A percentile compares a stretch with the other conserved stretches of the same genome.
Evolutionary conservation across 2,329 filamentous ascomycete species (phyloP).

Genomic region (Alternaria rosae): DNA sequence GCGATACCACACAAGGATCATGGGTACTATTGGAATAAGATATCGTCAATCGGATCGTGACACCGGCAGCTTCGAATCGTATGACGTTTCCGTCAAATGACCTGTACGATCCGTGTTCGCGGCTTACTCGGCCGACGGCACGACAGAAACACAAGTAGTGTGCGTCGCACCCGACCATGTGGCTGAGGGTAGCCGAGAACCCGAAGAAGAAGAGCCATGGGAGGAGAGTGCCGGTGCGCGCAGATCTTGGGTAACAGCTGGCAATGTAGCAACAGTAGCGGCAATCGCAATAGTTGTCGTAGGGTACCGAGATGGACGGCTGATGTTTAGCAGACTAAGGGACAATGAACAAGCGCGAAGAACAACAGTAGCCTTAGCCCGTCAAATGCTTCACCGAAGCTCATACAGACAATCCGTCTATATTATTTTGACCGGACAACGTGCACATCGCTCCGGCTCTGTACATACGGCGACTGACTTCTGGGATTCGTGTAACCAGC

Average conservation of each 20-base stretch:
- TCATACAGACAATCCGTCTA: neutral
- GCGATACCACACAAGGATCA: neutral
- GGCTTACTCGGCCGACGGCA: neutral
- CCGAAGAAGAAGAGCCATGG: neutral
- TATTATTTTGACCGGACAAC: neutral
- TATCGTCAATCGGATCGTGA: neutral
- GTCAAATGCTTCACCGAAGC: neutral
- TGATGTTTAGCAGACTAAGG: neutral
- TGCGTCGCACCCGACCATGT: neutral
- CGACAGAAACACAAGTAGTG: neutral
- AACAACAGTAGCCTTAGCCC: neutral
- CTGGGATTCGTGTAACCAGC: neutral
- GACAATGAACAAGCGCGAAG: neutral
- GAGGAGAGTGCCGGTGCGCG: neutral
- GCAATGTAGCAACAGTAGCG: neutral
- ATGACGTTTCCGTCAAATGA: neutral
- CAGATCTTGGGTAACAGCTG: neutral
- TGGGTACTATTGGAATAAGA: neutral
- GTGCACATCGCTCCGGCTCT: neutral
- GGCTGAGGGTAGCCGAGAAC: neutral
- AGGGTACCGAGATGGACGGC: neutral
- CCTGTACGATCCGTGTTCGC: slow-evolving; percentile 1
- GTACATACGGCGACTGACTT: neutral
- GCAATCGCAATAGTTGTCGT: neutral
- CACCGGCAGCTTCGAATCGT: neutral